Conservation (phyloP, 2,329 filamentous ascomycete genomes). For the Epichloe sylvatica region DNA sequence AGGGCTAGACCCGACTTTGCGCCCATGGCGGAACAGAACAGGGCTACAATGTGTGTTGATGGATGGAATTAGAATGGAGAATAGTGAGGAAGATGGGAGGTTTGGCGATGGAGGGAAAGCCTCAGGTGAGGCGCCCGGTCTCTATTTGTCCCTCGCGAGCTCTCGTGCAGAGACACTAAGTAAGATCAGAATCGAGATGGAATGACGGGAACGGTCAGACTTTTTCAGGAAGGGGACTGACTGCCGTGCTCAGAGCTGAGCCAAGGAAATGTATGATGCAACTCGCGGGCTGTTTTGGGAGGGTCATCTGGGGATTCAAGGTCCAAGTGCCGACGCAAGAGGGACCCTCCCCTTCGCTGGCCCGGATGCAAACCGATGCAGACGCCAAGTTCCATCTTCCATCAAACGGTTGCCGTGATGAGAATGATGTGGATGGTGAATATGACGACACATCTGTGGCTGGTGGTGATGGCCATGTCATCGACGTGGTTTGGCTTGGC, state of each 20-base stretch:
- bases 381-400: neutral
- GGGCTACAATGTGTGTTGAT: no score
- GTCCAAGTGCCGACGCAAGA: neutral
- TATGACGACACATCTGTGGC: slow-evolving; percentile 4
- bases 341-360: neutral
- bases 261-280: neutral
- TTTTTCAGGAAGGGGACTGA: no score
- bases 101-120: neutral
- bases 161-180: no score
- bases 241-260: neutral
- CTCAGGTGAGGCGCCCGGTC: no score
- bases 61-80: no score
- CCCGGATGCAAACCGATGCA: neutral
- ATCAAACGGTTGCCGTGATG: neutral
- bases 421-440: neutral
- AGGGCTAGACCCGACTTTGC: slow-evolving; percentile 36
- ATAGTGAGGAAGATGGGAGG: neutral
- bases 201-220: no score
- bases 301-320: neutral
- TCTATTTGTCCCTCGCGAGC: no score
- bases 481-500: neutral
- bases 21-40: slow-evolving; percentile 12
- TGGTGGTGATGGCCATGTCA: neutral
- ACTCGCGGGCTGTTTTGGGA: neutral
- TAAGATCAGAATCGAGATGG: no score